A percentile compares a stretch with the other conserved stretches of the same genome.
Evolutionary conservation across 768 basidiomycete species (phyloP).

Genomic region (Agrocybe pediades): DNA sequence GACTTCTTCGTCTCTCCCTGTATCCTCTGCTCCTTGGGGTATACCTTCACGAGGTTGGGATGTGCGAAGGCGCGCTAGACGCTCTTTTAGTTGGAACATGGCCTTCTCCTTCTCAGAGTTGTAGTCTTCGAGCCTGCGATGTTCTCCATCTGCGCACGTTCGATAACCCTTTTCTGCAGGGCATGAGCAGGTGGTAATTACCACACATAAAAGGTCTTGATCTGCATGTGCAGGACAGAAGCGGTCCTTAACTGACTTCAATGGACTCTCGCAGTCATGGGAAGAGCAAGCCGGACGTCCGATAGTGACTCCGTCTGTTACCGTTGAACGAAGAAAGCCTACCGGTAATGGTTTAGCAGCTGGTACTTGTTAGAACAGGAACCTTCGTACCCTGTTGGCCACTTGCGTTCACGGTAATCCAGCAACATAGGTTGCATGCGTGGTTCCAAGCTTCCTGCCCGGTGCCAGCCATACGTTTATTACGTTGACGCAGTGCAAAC

Average conservation of each 20-base stretch:
- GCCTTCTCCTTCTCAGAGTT: background rate
- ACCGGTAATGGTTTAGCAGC: background rate
- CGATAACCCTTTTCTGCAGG: background rate
- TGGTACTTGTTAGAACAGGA: background rate
- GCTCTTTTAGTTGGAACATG: constrained; percentile 5
- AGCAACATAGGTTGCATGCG: constrained; percentile 28
- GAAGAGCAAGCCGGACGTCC: constrained; percentile 31
- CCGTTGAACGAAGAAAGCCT: constrained; percentile 13
- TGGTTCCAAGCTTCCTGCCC: constrained; percentile 32
- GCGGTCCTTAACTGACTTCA: background rate
- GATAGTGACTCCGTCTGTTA: constrained; percentile 33
- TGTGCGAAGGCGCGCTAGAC: background rate
- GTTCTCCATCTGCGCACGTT: background rate
- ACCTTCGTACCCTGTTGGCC: constrained; percentile 12
- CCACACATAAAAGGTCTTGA: background rate
- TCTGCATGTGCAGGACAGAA: background rate
- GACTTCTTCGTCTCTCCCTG: constrained; percentile 3
- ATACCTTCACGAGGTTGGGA: background rate
- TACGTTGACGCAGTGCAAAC: constrained; percentile 21
- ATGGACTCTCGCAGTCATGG: constrained; percentile 24
- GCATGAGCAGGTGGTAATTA: background rate
- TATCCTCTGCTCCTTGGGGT: background rate
- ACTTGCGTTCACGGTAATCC: constrained; percentile 12
- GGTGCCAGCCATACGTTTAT: constrained; percentile 22
- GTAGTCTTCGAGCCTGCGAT: background rate